Base-by-base conservation (phyloP, 148 eudicot genomes). In the Rhododendron kiyosumense region DNA sequence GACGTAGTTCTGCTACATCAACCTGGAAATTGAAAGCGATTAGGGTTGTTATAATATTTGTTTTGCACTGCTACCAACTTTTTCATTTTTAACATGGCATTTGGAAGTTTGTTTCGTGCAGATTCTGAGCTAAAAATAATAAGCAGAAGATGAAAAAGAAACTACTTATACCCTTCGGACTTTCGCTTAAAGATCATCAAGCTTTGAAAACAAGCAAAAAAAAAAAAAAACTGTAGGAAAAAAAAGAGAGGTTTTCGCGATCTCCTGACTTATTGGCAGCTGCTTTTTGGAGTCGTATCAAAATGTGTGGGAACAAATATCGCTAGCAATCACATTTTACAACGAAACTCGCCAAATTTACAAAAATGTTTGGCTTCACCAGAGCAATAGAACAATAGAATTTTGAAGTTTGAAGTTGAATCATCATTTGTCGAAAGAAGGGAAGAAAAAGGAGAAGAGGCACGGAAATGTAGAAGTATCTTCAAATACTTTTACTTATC, bases 1-100 rank as follows among this genome's bases (percentile, higher is more conserved):
- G 98, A 65, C 98, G 83, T 78, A 97, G 89, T 85, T 97, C 98
- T 18, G 98, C 99, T 84, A 97, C 98, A 85, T 94, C 98, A 86
- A 97, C 98, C 99, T 97, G 95, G 85, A 7, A 82, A 74, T 85
- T 46, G 79, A 69, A 69, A 81, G 81, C 7, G 0, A 85, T 67
- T 43, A 81, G 61, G 59, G 34, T 13, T 54, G 48, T 71, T 11
- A 13, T 32, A 22, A 1, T 28, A 28, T 69, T 69, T 69, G 36
- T 71, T 71, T 71, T 14, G 76, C 38, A 71, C 18, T 14, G 38
- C 76, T 71, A 30, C 41, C 17, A 71, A 13, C 38, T 71, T 32
- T 32, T 71, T 32, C 32, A 26, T 71, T 71, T 30, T 32, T 32
- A 12, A 30, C 41, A 71, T 4, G 76, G 76, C 34, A 13, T 71